Base-by-base conservation (phyloP, 2,329 filamentous ascomycete genomes). In the Pestalotiopsis sp. region DNA sequence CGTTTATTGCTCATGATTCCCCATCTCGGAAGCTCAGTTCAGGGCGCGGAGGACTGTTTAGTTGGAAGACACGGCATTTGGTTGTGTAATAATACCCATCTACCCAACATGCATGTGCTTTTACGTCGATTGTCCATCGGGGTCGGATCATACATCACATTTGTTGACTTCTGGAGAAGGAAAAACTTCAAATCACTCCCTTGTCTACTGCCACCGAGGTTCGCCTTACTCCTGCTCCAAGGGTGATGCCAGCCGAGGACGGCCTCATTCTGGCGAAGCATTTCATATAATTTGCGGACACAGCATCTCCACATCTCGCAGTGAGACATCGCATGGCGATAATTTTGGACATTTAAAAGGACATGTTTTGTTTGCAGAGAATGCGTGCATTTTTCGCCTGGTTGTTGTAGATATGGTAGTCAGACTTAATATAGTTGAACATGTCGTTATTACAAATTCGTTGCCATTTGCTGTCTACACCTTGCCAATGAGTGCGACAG, bases 1-100 rank as follows among this genome's bases (percentile, higher is more conserved):
- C 49, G 41, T 67, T 67, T 45, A 49, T 36, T 63, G 66, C 59
- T 67, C 57, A 67, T 67, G 66, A 69, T 69, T 69, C 68, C 68
- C 68, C 68, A 65, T 69, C 66, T 68, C 62, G 66, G 38, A 66
- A 45, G 68, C 59, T 41, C 27, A 39, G 25, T 49, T 58, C 14
- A n/a, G 64, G 31, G 39, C 23, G 56, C 17, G 64, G 36, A 66
- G 38, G 56, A 66, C 31, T n/a, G n/a, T 49, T 23, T 11, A 60
- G 23, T 38, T 60, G 49, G 49, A 66, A 36, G 23, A 9, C 52
- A 49, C 66, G 45, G 59, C 66, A 67, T 67, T 36, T 67, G 60
- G 60, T 67, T 59, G 66, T 56, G 58, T 39, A 62, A 63, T 67
- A 67, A 67, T 67, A 67, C 66, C 59, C 66, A 58, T 64, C 61